A percentile compares a stretch with the other conserved stretches of the same genome.
Evolutionary conservation across 1,284 basidiomycete genomes (phyloP).

Genomic region (Cutaneotrichosporon cutaneum): DNA sequence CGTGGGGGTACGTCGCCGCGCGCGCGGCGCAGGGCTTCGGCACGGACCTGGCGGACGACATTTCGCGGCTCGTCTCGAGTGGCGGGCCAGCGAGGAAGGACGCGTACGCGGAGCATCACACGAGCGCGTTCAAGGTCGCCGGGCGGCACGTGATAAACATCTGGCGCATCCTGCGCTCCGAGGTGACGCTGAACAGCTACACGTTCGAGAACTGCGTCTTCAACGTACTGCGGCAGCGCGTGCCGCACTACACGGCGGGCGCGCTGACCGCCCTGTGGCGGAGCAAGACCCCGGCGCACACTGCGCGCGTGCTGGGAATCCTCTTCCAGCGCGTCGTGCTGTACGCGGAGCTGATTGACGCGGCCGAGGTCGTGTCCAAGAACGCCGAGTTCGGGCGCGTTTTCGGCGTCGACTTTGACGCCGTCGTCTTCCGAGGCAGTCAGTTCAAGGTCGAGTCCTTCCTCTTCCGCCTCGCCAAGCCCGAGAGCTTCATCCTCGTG

Average conservation of each 20-base stretch:
- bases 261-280: constrained; percentile 74
- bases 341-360: constrained; percentile 74
- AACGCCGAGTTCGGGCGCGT: constrained; percentile 96
- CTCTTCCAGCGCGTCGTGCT: constrained; percentile 64
- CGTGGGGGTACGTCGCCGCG: constrained; percentile 87
- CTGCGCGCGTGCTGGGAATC: constrained; percentile 63
- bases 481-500: constrained; percentile 83
- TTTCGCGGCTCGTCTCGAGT: constrained; percentile 65
- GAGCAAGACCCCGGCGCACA: constrained; percentile 61
- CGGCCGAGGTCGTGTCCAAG: constrained; percentile 77
- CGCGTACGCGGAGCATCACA: constrained; percentile 72
- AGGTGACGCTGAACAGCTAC: constrained; percentile 75
- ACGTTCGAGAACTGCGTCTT: constrained; percentile 89
- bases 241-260: constrained; percentile 69
- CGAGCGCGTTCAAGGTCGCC: constrained; percentile 76
- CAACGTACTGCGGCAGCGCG: constrained; percentile 71
- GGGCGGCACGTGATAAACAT: constrained; percentile 90
- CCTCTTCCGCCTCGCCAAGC: constrained; percentile 97
- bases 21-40: constrained; percentile 63
- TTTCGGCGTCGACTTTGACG: constrained; percentile 95
- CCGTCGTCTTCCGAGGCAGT: constrained; percentile 88
- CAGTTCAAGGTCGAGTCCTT: constrained; percentile 99
- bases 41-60: constrained; percentile 64
- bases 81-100: constrained; percentile 57
- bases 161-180: constrained; percentile 87